Evolutionary conservation across 805 yeast genomes (phyloP), one percentile per base, ranked within the genome.

Genomic region (Pichia ethanolica): DNA sequence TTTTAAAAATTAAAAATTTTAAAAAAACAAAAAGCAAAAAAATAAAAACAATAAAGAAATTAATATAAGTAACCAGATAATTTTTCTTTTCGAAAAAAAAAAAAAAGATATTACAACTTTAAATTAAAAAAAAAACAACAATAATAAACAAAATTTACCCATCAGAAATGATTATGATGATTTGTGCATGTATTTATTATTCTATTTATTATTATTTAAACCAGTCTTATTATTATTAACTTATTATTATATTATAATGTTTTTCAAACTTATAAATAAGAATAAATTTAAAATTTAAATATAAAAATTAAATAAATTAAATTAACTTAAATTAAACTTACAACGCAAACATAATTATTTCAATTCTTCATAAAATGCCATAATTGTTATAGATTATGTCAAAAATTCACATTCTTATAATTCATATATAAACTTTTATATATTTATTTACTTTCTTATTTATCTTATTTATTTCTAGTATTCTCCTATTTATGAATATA

Each of bases 161-260:
- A 8, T 35, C 39, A 32, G 33, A 45, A 34, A 35, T 45, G 48
- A 38, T 38, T 45, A 28, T 32, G 42, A 47, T 36, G 35, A 42
- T 36, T 20, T 27, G 51, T 48, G 51, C 48, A 48, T 48, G 51
- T 48, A 48, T 44, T 48, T 48, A 48, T 44, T 48, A 48, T 44
- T 37, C 27, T 42, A 36, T 42, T 37, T 47, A 42, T 41, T 47
- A 42, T 36, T 46, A 44, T 30, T 41, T 41, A 41, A 32, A 26
- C 8, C 9, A 27, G 20, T 30, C 14, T 30, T 38, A 38, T 38
- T 38, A 37, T 37, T 37, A 30, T 30, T 30, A 30, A 30, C 20
- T 20, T 20, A 20, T 20, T 20, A 30, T 30, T 30, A 30, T 30
- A 30, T 30, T 30, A 30, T 30, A 7, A 30, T 7, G 9, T 30